These are phyloP conservation scores for Fusarium sp. DNA, from an alignment of 2,329 filamentous ascomycete species.

Conservation along the genomic window DNA sequence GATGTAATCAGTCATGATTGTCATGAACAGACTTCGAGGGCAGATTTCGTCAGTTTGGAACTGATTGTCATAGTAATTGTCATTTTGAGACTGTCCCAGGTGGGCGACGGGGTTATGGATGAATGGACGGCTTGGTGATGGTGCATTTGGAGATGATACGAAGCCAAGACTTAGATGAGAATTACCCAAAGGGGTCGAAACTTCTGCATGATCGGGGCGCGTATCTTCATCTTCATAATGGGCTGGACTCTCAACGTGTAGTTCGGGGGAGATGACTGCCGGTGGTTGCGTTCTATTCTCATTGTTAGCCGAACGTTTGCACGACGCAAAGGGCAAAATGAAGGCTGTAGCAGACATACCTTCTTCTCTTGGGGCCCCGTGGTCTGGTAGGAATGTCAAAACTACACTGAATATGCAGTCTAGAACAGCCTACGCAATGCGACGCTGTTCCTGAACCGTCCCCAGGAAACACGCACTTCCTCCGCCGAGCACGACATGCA, in stretches of 20 bases:
- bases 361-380: neutral
- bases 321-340: accelerated
- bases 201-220: accelerated
- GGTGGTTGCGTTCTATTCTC: neutral
- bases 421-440: neutral
- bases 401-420: conserved; percentile 7
- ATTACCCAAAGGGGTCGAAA: accelerated
- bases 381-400: neutral
- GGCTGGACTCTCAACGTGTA: neutral
- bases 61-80: neutral
- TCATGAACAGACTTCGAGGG: neutral
- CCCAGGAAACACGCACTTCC: conserved; percentile 4
- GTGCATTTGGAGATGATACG: neutral
- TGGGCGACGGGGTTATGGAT: neutral
- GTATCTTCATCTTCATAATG: neutral
- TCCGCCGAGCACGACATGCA: conserved; percentile 10
- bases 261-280: neutral
- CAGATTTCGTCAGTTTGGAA: neutral
- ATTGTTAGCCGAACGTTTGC: neutral
- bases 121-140: neutral
- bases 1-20: neutral
- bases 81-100: neutral
- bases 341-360: accelerated
- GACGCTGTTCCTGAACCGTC: neutral
- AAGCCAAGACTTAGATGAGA: neutral